Conservation (phyloP, 768 basidiomycete species). For the Leccinum olivaceopallidum region DNA sequence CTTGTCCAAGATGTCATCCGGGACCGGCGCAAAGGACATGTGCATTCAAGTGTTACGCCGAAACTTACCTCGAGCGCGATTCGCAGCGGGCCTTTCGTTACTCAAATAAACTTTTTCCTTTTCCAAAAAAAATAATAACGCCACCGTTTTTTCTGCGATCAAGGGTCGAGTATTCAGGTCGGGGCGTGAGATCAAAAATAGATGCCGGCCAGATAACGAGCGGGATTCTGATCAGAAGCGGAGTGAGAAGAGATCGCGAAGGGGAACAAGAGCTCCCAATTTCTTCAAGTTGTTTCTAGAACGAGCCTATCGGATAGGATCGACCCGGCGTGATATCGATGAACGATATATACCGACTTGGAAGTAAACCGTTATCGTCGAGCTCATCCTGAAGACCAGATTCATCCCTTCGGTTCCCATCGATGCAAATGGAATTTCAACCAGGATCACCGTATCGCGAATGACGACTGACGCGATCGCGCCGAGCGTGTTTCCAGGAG, state of each 20-base stretch:
- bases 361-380: neutral
- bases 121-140: neutral
- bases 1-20: no score
- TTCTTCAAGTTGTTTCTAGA: neutral
- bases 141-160: conserved; percentile 10
- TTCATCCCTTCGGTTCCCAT: neutral
- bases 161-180: neutral
- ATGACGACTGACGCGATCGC: neutral
- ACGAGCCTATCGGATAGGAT: neutral
- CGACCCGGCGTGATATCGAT: neutral
- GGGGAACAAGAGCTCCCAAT: neutral
- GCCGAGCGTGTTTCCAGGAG: neutral
- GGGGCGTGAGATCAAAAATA: neutral
- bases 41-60: neutral
- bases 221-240: neutral
- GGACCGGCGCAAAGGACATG: neutral
- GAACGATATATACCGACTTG: neutral
- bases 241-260: neutral
- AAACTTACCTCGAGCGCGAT: neutral
- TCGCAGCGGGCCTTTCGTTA: neutral
- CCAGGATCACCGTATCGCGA: neutral
- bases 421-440: neutral
- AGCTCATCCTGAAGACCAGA: neutral
- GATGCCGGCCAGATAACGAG: neutral
- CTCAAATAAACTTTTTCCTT: neutral